These are phyloP conservation scores for Allium cepa DNA, from an alignment of 106 monocot species.

Conservation along the genomic window DNA sequence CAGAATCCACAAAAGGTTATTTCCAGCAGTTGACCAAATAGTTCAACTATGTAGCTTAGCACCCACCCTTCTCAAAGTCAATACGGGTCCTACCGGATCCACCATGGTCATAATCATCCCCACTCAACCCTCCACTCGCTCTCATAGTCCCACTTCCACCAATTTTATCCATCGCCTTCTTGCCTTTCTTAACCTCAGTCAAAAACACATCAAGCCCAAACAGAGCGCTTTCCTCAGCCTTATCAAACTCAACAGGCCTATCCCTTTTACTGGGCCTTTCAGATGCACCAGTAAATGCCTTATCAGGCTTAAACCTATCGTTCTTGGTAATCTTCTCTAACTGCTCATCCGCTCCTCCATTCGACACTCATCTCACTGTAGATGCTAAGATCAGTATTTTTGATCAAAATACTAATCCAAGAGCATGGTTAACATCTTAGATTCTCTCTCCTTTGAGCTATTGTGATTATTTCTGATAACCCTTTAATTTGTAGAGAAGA, in stretches of 20 bases:
- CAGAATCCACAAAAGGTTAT: too few relatives aligned
- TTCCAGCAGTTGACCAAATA: too few relatives aligned
- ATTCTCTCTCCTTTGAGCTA: too few relatives aligned
- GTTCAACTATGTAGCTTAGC: too few relatives aligned
- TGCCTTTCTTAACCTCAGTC: constrained; percentile 97
- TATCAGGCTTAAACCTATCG: constrained; percentile 90
- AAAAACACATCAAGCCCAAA: constrained; percentile 95
- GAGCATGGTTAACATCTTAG: too few relatives aligned
- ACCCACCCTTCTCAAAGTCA: constrained; percentile 75
- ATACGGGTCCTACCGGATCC: constrained; percentile 77
- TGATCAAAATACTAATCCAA: too few relatives aligned
- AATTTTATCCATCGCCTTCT: constrained; percentile 93
- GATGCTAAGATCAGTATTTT: too few relatives aligned
- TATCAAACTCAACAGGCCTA: constrained; percentile 84
- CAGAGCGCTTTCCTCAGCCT: constrained; percentile 89
- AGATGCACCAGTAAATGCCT: constrained; percentile 70
- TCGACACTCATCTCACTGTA: too few relatives aligned
- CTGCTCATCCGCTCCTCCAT: constrained; percentile 87
- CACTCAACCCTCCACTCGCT: too few relatives aligned
- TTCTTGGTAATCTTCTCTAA: constrained; percentile 89
- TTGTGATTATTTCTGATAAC: too few relatives aligned
- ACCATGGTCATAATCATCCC: too few relatives aligned
- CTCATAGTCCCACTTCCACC: constrained; percentile 97
- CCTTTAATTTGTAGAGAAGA: too few relatives aligned
- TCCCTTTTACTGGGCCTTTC: constrained; percentile 82